These are phyloP conservation scores for Neurospora pannonica DNA, from an alignment of 495 filamentous ascomycete genomes.

Conservation along the genomic window DNA sequence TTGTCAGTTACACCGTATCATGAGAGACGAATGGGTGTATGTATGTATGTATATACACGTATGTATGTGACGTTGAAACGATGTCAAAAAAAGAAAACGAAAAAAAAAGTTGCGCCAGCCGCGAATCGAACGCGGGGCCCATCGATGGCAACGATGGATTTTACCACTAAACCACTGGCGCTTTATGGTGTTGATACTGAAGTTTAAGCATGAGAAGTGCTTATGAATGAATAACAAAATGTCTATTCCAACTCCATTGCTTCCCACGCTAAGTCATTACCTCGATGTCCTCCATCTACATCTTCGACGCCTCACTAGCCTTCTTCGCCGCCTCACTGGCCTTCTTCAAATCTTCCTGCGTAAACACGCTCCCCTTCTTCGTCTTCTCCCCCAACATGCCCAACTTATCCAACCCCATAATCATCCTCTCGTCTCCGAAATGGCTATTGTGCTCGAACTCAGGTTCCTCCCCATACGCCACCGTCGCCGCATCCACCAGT, in stretches of 20 bases:
- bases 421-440: slow-evolving; percentile 72
- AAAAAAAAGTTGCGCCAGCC: neutral
- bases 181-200: neutral
- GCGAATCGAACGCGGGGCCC: neutral
- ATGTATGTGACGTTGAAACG: neutral
- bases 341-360: slow-evolving; percentile 48
- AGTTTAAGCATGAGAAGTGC: neutral
- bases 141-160: neutral
- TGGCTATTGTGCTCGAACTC: slow-evolving; percentile 75
- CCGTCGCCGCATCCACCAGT: slow-evolving; percentile 70
- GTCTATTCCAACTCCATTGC: neutral
- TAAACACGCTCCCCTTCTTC: slow-evolving; percentile 43
- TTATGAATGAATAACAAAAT: neutral
- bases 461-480: slow-evolving; percentile 72
- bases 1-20: neutral
- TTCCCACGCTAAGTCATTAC: neutral
- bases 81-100: neutral
- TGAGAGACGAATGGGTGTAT: neutral
- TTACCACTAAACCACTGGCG: neutral
- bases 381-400: slow-evolving; percentile 52
- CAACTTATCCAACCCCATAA: slow-evolving; percentile 48
- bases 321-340: slow-evolving; percentile 22
- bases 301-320: slow-evolving; percentile 23
- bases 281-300: slow-evolving; percentile 21
- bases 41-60: too few relatives aligned